Conservation (phyloP, 2,329 filamentous ascomycete species). For the Trichoderma afroharzianum region DNA sequence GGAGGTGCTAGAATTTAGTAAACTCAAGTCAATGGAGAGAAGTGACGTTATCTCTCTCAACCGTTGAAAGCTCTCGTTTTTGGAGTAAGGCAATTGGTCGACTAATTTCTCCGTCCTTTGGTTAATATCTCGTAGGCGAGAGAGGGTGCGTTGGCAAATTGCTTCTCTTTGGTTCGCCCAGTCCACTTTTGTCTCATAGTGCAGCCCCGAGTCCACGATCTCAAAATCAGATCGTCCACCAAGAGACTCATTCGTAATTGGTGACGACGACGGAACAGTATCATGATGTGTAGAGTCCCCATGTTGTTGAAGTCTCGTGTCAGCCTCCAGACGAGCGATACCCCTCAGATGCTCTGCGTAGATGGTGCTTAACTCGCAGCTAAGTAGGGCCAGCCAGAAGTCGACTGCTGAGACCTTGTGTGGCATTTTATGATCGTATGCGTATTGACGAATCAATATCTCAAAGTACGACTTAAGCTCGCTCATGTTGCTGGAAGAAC, state of each 20-base stretch:
- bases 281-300: not conserved
- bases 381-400: constrained; percentile 79
- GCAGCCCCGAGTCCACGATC: not conserved
- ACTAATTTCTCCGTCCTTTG: constrained; percentile 68
- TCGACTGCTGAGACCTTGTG: constrained; percentile 62
- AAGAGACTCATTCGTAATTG: constrained; percentile 14
- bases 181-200: constrained; percentile 6
- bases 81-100: constrained; percentile 65
- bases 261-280: not conserved
- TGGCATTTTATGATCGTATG: constrained; percentile 61
- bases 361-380: constrained; percentile 74
- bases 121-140: constrained; percentile 59
- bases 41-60: constrained; percentile 71
- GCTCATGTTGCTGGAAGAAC: constrained; percentile 43
- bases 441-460: constrained; percentile 70
- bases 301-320: not conserved
- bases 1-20: not conserved
- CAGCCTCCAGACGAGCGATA: constrained; percentile 34
- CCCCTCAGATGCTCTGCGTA: constrained; percentile 55
- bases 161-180: constrained; percentile 33
- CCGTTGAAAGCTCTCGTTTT: constrained; percentile 62
- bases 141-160: constrained; percentile 50
- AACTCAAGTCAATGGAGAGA: constrained; percentile 66
- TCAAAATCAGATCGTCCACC: not conserved
- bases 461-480: constrained; percentile 65